Evolutionary conservation across 2,329 filamentous ascomycete genomes (phyloP), one percentile per base, ranked within the genome.

Genomic region (Drechslerella dactyloides): DNA sequence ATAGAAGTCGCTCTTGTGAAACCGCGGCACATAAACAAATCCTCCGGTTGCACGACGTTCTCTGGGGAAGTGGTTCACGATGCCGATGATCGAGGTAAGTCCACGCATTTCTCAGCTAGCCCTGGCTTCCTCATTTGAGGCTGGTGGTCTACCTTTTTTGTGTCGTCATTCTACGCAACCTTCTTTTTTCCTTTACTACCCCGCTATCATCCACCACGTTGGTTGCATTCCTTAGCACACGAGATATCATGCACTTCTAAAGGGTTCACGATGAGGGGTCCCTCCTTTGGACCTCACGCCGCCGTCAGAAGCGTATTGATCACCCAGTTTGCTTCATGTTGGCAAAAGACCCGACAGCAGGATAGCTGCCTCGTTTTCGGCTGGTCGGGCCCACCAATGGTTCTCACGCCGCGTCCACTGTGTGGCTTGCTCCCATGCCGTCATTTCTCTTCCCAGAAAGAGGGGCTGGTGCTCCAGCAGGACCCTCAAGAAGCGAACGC

Each of bases 1-100:
- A 63, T 8, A 50, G 42, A 59, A 40, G 35, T 13, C 6, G 21
- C 17, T 17, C 46, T 35, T 61, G 56, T 68, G 50, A 40, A 59
- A 61, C 57, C 40, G 27, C 40, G n/a, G 24, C 8, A 33, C 30
- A 27, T n/a, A n/a, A 17, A 55, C 56, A 19, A 57, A 69, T 69
- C 64, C 57, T 53, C 64, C 64, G 64, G 52, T 42, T 35, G 19
- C 13, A 33, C 35, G 23, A 42, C n/a, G 51, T 50, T 17, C 37
- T 33, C 4, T 23, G 11, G 35, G 15, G 27, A 40, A 61, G 35
- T 23, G 19, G n/a, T 23, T 21, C 44, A 48, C 57, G 40, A 70
- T 70, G 66, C 66, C 66, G 48, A 70, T 70, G 66, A 70, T 70
- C 30, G 66, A 70, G 66, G 66, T 70, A 48, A 54, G 66, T 58